These are phyloP conservation scores for Pinus taeda DNA, from an alignment of 75 land plant genomes.

Conservation along the genomic window DNA sequence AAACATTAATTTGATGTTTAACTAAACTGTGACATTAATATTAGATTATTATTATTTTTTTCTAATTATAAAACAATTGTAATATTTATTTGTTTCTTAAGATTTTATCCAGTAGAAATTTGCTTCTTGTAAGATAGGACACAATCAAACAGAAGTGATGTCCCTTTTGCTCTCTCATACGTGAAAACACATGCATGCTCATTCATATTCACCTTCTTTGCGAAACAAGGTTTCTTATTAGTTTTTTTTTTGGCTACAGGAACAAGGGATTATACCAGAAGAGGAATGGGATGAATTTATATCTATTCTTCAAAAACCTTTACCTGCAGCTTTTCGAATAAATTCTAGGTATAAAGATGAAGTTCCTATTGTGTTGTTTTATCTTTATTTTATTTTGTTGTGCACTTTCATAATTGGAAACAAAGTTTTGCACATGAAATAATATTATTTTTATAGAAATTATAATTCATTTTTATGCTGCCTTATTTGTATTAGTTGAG, in stretches of 20 bases:
- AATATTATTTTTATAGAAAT: too few relatives aligned
- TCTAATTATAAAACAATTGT: background rate
- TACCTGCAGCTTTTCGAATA: slow-evolving; percentile 92
- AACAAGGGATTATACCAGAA: slow-evolving; percentile 69
- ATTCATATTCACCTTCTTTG: background rate
- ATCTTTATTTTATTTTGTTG: too few relatives aligned
- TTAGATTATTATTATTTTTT: too few relatives aligned
- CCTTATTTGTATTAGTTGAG: too few relatives aligned
- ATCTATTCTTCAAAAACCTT: slow-evolving; percentile 53
- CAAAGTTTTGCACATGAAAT: too few relatives aligned
- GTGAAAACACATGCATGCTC: background rate
- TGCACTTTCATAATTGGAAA: too few relatives aligned
- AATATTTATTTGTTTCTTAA: background rate
- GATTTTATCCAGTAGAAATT: background rate
- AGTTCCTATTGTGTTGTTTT: too few relatives aligned
- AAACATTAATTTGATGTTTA: too few relatives aligned
- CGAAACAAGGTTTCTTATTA: background rate
- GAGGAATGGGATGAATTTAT: slow-evolving; percentile 90
- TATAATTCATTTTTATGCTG: too few relatives aligned
- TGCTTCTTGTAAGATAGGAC: background rate
- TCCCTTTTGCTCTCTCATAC: background rate
- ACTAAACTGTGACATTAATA: too few relatives aligned
- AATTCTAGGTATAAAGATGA: slow-evolving; percentile 64
- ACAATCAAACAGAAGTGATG: background rate
- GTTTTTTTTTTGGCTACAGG: slow-evolving; percentile 33